Percentiles rank a stretch among this genome's conserved stretches.
phyloP scores from a whole-genome alignment of 23 red algal genomes.

The Gracilaria vermiculophylla region DNA sequence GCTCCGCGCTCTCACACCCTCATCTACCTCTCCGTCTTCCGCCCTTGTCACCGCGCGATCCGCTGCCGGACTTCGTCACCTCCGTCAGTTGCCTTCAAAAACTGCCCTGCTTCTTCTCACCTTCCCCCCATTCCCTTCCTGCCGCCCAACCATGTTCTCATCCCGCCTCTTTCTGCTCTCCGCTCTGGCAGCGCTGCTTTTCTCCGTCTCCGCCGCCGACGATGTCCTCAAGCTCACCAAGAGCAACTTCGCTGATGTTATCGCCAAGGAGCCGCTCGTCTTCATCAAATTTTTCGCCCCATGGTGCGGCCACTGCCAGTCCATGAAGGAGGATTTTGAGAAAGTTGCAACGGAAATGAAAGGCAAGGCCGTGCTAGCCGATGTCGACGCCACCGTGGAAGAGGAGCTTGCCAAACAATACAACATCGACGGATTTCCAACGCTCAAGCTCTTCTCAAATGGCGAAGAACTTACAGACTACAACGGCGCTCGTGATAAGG shows the following conservation, averaged over 20 bases:
- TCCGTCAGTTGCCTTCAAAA: too few species aligned
- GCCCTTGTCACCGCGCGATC: too few species aligned
- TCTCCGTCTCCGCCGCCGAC: conserved; percentile 9
- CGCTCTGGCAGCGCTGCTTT: background rate
- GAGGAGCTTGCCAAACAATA: conserved; percentile 83
- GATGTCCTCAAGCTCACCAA: conserved; percentile 73
- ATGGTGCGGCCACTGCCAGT: conserved; percentile 98
- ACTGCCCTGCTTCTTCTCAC: too few species aligned
- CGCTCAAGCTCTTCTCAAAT: conserved; percentile 90
- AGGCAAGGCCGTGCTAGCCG: conserved; percentile 83
- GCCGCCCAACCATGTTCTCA: background rate
- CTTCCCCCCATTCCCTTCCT: too few species aligned
- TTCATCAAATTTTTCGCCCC: conserved; percentile 94
- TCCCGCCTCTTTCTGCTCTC: background rate
- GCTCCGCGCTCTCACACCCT: too few species aligned
- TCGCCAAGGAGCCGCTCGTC: conserved; percentile 71
- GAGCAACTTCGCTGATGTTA: conserved; percentile 59
- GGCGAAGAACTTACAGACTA: conserved; percentile 90
- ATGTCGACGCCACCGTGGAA: conserved; percentile 93
- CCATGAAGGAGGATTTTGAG: conserved; percentile 80
- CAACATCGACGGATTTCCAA: conserved; percentile 92
- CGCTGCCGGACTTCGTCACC: too few species aligned
- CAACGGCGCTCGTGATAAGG: conserved; percentile 78
- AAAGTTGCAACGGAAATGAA: conserved; percentile 74
- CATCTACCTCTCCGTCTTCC: too few species aligned